Base-by-base conservation (phyloP, 2,329 filamentous ascomycete species). In the Didymosphaeria variabile region DNA sequence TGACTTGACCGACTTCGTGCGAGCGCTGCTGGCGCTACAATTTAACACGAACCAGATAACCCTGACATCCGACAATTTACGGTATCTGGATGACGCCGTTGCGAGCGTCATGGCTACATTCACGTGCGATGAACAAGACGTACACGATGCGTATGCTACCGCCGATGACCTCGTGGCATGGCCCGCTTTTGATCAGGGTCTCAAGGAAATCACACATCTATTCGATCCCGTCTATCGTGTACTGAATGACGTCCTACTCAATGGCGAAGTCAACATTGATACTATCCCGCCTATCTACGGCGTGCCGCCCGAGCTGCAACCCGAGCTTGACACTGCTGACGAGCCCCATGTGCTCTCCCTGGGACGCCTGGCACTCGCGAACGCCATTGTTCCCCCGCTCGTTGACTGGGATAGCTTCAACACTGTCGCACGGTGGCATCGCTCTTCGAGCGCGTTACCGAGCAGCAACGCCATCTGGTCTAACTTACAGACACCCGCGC, bases 221-320 rank as follows among this genome's bases (percentile, higher is more conserved):
- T 55, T 55, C 17, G 52, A 55, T 17, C 52, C 40, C 21, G 23
- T 55, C 19, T 32, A 45, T n/a, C 52, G 52, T 7, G 52, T 55
- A 3, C 12, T 55, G 9, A 32, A 45, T 19, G 26, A 55, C 12
- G 26, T 32, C 23, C n/a, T 55, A 1, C 52, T 55, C 13, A 23
- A 45, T 32, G 26, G 36, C 17, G 17, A 45, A n/a, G 4, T 40
- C 15, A 7, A 15, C 21, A n/a, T 9, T 45, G 44, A 40, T 34
- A 29, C n/a, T 15, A 32, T 55, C 17, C 12, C 10, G 13, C 2
- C 12, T 15, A 15, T 31, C 38, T 55, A 55, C 26, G 52, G 29
- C 7, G 38, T 32, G 17, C 52, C 52, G 15, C 52, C 52, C 4
- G 52, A 44, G 23, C 26, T 55, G 40, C 52, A 32, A 23, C 3